Evolutionary conservation across 192 early-diverging fungal species (phyloP).

Genomic region (Umbelopsis ramanniana): DNA sequence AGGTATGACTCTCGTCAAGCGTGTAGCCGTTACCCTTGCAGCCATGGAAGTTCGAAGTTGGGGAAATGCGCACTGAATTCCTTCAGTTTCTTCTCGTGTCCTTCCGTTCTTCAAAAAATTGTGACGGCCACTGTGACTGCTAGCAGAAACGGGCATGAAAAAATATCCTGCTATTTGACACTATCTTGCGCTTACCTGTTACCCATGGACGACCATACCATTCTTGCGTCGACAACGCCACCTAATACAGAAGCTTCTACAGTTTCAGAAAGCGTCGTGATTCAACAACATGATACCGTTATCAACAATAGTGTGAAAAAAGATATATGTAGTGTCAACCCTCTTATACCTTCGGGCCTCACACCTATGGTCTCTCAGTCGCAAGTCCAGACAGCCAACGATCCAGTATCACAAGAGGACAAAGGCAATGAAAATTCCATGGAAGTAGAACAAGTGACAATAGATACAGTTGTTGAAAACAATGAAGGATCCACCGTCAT

Average conservation of each 20-base stretch:
- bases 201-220: slow-evolving; percentile 1
- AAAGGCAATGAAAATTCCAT: too few species aligned
- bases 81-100: too few species aligned
- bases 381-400: not conserved
- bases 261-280: not conserved
- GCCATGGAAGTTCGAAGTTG: not conserved
- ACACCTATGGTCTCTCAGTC: too few species aligned
- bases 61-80: not conserved
- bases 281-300: slow-evolving; percentile 23
- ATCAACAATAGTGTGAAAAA: slow-evolving; percentile 1
- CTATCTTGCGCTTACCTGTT: not conserved
- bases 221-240: slow-evolving; percentile 1
- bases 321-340: slow-evolving; percentile 3
- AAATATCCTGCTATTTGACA: not conserved
- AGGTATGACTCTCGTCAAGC: not conserved
- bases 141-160: not conserved
- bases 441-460: too few species aligned
- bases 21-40: not conserved
- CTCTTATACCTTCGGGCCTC: too few species aligned
- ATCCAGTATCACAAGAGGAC: too few species aligned
- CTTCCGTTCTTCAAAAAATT: not conserved
- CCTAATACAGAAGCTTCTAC: not conserved
- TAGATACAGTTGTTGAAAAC: too few species aligned
- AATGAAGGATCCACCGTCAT: too few species aligned
- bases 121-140: slow-evolving; percentile 3